Evolutionary conservation across 306 rosid species (phyloP).

Genomic region (Abrus pulchellus): DNA sequence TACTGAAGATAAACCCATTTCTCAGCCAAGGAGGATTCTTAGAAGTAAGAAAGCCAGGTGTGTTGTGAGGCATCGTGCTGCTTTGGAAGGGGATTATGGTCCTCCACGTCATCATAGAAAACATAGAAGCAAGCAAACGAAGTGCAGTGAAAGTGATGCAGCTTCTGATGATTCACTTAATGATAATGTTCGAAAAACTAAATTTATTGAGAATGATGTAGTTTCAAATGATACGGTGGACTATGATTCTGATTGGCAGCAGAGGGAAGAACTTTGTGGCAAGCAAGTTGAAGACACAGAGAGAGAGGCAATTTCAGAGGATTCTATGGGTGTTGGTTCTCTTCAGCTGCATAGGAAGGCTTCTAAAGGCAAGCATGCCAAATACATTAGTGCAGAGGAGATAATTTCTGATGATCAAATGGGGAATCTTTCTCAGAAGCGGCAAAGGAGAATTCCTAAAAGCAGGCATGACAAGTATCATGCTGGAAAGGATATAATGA

Average conservation of each 20-base stretch:
- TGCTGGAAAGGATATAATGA: constrained; percentile 40
- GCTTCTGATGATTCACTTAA: constrained; percentile 41
- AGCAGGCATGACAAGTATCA: constrained; percentile 40
- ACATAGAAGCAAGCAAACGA: not conserved
- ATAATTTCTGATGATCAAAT: constrained; percentile 45
- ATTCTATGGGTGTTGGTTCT: constrained; percentile 30
- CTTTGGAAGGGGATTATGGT: constrained; percentile 45
- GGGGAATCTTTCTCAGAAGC: constrained; percentile 50
- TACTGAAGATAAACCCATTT: constrained; percentile 32
- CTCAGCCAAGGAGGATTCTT: constrained; percentile 37
- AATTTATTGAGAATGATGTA: constrained; percentile 28
- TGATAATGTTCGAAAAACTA: constrained; percentile 14
- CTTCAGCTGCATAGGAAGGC: constrained; percentile 32
- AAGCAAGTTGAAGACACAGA: constrained; percentile 41
- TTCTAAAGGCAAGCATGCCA: constrained; percentile 32
- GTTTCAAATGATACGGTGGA: constrained; percentile 50
- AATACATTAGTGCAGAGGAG: constrained; percentile 42
- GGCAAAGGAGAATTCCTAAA: constrained; percentile 46
- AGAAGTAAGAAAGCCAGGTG: constrained; percentile 53
- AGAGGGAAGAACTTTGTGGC: constrained; percentile 52
- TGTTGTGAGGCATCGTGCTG: constrained; percentile 47
- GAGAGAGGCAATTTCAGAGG: constrained; percentile 35
- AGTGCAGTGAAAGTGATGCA: constrained; percentile 26
- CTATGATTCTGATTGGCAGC: constrained; percentile 46
- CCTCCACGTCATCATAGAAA: constrained; percentile 34